These are phyloP conservation scores for Ogataea pini DNA, from an alignment of 805 yeast species.

Conservation along the genomic window DNA sequence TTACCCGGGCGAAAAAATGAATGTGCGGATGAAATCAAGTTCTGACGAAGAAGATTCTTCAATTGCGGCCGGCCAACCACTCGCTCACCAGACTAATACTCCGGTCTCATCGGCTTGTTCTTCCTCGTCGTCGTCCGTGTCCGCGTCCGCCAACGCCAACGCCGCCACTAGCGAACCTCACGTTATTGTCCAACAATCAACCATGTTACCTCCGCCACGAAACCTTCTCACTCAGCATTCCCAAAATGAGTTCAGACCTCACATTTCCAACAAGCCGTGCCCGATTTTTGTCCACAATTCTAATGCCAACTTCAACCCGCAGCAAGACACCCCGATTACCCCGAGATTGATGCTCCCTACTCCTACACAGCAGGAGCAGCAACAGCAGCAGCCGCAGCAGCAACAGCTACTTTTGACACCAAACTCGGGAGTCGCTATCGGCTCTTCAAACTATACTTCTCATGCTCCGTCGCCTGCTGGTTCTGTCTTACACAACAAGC, in stretches of 20 bases:
- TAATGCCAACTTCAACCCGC: slow-evolving; percentile 17
- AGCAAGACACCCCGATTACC: slow-evolving; percentile 13
- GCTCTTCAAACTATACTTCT: slow-evolving; percentile 14
- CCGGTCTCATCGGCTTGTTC: slow-evolving; percentile 4
- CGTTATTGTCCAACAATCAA: slow-evolving; percentile 26
- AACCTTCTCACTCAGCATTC: slow-evolving; percentile 15
- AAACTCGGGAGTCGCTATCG: slow-evolving; percentile 16
- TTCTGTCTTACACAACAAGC: not conserved
- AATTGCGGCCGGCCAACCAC: not conserved
- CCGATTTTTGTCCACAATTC: slow-evolving; percentile 32
- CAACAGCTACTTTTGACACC: slow-evolving; percentile 22
- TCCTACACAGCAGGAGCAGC: slow-evolving; percentile 5
- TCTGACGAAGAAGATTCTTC: slow-evolving; percentile 19
- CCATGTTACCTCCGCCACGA: slow-evolving; percentile 35
- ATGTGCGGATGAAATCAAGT: slow-evolving; percentile 29
- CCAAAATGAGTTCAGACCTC: slow-evolving; percentile 32
- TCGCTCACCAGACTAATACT: not conserved
- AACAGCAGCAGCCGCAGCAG: not conserved
- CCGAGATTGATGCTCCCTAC: slow-evolving; percentile 11
- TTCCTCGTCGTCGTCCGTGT: not conserved
- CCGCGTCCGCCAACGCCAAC: slow-evolving; percentile 2
- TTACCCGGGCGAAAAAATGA: slow-evolving; percentile 36
- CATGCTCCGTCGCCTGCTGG: slow-evolving; percentile 7
- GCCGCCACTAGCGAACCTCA: slow-evolving; percentile 9
- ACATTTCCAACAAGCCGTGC: slow-evolving; percentile 32